These are phyloP conservation scores for Fusarium armeniacum DNA, from an alignment of 2,329 filamentous ascomycete genomes.

Conservation along the genomic window DNA sequence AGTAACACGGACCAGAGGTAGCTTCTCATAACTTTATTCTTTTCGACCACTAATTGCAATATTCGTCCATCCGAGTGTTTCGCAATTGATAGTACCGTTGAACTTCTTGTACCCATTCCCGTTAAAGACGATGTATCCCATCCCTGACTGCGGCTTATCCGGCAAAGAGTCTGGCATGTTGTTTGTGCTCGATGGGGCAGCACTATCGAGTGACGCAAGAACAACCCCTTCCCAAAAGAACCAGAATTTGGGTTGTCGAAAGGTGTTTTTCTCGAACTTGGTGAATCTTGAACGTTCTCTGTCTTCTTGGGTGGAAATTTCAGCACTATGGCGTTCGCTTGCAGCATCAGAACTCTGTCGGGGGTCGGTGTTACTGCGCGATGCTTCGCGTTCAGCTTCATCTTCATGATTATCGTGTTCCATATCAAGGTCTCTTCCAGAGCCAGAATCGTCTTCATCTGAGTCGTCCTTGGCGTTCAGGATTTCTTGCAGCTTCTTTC, in stretches of 20 bases:
- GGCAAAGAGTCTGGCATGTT: no score
- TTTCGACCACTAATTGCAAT: conserved; percentile 10
- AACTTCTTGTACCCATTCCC: conserved; percentile 22
- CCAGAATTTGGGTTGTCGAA: conserved; percentile 36
- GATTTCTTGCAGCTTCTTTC: conserved; percentile 6
- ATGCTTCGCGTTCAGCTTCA: neutral
- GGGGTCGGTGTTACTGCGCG: neutral
- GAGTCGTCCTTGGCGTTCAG: neutral
- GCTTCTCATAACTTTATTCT: neutral
- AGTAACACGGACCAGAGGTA: neutral
- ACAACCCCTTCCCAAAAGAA: conserved; percentile 17
- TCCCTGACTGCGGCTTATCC: neutral
- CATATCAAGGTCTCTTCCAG: neutral
- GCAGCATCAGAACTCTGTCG: neutral
- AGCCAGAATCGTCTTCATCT: rapidly evolving
- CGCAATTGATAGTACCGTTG: conserved; percentile 12
- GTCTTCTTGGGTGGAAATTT: neutral
- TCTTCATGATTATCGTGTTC: neutral
- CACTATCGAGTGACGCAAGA: neutral
- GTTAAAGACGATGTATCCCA: conserved; percentile 25
- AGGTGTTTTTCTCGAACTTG: conserved; percentile 31
- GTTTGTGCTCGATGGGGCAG: rapidly evolving
- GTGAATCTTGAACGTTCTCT: neutral
- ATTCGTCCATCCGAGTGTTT: conserved; percentile 6
- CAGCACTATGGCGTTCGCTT: no score